Conservation (phyloP, 306 rosid species). For the Dryas drummondii region DNA sequence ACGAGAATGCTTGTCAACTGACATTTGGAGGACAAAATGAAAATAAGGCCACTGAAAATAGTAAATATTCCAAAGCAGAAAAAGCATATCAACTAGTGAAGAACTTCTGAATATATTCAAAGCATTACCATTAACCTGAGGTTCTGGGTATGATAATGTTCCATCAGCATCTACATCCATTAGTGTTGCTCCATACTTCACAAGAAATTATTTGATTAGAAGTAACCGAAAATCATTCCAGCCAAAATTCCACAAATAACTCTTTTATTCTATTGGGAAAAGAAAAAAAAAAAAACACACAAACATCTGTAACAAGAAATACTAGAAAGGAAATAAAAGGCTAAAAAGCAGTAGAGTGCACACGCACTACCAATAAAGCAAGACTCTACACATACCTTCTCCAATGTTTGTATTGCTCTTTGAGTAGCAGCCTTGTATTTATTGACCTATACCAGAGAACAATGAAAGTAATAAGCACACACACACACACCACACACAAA, state of each 20-base stretch:
- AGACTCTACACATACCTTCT: slow-evolving; percentile 54
- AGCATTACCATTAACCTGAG: slow-evolving; percentile 54
- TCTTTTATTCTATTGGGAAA: neutral
- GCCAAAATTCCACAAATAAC: neutral
- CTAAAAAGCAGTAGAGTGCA: neutral
- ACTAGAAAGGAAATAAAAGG: neutral
- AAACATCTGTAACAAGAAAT: neutral
- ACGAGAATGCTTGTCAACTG: slow-evolving; percentile 81
- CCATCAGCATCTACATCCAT: slow-evolving; percentile 81
- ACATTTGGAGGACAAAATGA: slow-evolving; percentile 16
- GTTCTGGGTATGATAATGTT: slow-evolving; percentile 65
- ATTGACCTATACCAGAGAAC: slow-evolving; percentile 43
- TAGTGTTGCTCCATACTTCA: slow-evolving; percentile 72
- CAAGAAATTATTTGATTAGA: slow-evolving; percentile 14
- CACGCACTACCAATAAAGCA: neutral
- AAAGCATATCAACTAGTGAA: neutral
- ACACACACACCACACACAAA: neutral
- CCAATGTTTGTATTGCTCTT: slow-evolving; percentile 62
- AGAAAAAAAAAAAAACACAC: neutral
- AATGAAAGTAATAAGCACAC: neutral
- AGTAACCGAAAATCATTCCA: neutral
- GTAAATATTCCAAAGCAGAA: neutral
- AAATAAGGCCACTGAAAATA: slow-evolving; percentile 15
- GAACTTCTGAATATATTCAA: neutral
- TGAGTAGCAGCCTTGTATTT: slow-evolving; percentile 69